Conservation (phyloP, 129 eudicot genomes). For the Tanacetum coccineum region DNA sequence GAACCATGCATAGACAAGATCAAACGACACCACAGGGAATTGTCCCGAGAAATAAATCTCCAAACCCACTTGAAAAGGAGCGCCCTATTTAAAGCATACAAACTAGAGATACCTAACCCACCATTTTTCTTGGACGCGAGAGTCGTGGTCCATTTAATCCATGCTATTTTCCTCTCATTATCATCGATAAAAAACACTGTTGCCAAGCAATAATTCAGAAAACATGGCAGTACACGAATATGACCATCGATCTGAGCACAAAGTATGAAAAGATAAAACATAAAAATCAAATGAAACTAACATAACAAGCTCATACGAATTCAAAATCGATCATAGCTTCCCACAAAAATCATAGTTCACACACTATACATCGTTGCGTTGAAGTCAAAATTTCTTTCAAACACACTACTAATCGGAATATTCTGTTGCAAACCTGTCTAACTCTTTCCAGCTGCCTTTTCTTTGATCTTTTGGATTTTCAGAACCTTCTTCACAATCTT, state of each 20-base stretch:
- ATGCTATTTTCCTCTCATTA: too few relatives aligned
- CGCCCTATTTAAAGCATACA: too few relatives aligned
- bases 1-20: too few relatives aligned
- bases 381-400: slow-evolving; percentile 49
- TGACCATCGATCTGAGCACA: background rate
- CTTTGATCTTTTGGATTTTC: slow-evolving; percentile 74
- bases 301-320: slow-evolving; percentile 33
- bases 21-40: too few relatives aligned
- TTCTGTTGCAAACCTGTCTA: slow-evolving; percentile 19
- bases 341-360: slow-evolving; percentile 40
- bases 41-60: too few relatives aligned
- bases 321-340: slow-evolving; percentile 30
- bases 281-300: slow-evolving; percentile 3
- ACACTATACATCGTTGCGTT: slow-evolving; percentile 30
- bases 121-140: too few relatives aligned
- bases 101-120: too few relatives aligned
- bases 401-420: slow-evolving; percentile 19
- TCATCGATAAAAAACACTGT: too few relatives aligned
- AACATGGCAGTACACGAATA: background rate
- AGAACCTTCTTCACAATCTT: slow-evolving; percentile 79
- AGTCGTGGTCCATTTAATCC: too few relatives aligned
- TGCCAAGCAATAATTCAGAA: background rate
- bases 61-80: too few relatives aligned
- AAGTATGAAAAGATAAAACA: background rate
- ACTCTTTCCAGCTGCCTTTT: slow-evolving; percentile 55